A percentile compares a stretch with the other conserved stretches of the same genome.
Evolutionary conservation across 257 asterid genomes (phyloP).

Genomic region (Penstemon barbatus): DNA sequence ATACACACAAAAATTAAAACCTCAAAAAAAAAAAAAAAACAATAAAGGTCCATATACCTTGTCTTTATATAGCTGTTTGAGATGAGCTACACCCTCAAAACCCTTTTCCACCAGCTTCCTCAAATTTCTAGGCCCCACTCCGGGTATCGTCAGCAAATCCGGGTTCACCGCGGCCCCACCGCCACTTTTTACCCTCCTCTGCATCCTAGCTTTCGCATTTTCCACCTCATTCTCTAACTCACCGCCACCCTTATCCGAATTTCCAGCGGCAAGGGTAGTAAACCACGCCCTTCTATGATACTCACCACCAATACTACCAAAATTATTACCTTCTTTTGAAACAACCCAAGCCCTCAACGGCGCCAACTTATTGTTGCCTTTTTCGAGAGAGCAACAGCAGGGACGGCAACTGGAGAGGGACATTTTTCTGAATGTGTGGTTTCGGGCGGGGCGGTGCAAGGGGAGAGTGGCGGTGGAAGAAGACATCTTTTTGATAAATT

Average conservation of each 20-base stretch:
- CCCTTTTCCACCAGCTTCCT: constrained; percentile 85
- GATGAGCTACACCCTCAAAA: constrained; percentile 78
- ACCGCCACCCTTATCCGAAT: constrained; percentile 26
- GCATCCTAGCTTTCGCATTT: constrained; percentile 40
- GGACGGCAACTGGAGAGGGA: constrained; percentile 20
- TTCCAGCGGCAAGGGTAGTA: constrained; percentile 37
- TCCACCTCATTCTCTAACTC: constrained; percentile 34
- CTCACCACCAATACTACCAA: constrained; percentile 27
- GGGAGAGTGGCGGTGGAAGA: constrained; percentile 46
- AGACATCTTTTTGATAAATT: constrained; percentile 26
- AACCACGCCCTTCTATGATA: constrained; percentile 44
- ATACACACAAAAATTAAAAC: neutral
- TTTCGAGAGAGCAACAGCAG: constrained; percentile 41
- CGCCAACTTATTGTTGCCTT: constrained; percentile 3
- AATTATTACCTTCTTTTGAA: neutral
- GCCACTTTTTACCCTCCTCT: constrained; percentile 55
- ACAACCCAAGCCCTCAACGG: constrained; percentile 59
- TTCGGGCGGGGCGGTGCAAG: constrained; percentile 3
- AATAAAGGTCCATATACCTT: constrained; percentile 43
- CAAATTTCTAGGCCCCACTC: constrained; percentile 90
- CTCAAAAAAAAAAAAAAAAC: neutral
- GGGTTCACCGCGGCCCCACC: constrained; percentile 41
- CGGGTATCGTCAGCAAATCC: constrained; percentile 79
- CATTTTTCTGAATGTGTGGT: neutral
- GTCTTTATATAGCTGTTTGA: constrained; percentile 77